Evolutionary conservation across 1,284 basidiomycete genomes (phyloP).

Genomic region (Ganoderma boninense): DNA sequence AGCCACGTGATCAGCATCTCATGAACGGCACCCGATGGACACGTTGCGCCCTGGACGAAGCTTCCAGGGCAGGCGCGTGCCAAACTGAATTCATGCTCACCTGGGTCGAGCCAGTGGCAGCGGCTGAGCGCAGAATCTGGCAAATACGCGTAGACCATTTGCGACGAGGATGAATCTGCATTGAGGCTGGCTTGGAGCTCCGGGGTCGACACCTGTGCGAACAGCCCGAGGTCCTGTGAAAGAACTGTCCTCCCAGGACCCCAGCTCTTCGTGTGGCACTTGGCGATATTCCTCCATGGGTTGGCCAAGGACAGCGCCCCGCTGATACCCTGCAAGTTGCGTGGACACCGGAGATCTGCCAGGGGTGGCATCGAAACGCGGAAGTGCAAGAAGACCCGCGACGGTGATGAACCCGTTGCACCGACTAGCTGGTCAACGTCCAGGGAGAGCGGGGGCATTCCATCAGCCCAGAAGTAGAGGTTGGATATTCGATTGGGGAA

Average conservation of each 20-base stretch:
- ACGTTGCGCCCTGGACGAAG: constrained; percentile 27
- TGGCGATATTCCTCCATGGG: constrained; percentile 58
- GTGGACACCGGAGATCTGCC: constrained; percentile 54
- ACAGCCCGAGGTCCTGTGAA: constrained; percentile 58
- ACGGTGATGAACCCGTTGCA: constrained; percentile 43
- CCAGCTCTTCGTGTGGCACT: constrained; percentile 69
- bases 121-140: constrained; percentile 67
- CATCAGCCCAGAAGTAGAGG: constrained; percentile 63
- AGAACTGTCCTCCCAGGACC: constrained; percentile 53
- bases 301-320: constrained; percentile 62
- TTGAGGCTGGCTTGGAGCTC: constrained; percentile 32
- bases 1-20: constrained; percentile 31
- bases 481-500: constrained; percentile 35
- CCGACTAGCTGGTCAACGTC: constrained; percentile 56
- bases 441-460: constrained; percentile 68
- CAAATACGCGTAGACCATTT: constrained; percentile 55
- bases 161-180: constrained; percentile 33
- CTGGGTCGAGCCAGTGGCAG: constrained; percentile 64
- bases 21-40: constrained; percentile 26
- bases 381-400: constrained; percentile 55
- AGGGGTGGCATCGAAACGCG: constrained; percentile 56
- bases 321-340: constrained; percentile 67
- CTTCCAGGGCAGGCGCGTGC: constrained; percentile 4
- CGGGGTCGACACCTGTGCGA: constrained; percentile 49
- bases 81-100: constrained; percentile 43